Evolutionary conservation across 2,329 filamentous ascomycete genomes (phyloP).

Genomic region (Thelonectria rubi): DNA sequence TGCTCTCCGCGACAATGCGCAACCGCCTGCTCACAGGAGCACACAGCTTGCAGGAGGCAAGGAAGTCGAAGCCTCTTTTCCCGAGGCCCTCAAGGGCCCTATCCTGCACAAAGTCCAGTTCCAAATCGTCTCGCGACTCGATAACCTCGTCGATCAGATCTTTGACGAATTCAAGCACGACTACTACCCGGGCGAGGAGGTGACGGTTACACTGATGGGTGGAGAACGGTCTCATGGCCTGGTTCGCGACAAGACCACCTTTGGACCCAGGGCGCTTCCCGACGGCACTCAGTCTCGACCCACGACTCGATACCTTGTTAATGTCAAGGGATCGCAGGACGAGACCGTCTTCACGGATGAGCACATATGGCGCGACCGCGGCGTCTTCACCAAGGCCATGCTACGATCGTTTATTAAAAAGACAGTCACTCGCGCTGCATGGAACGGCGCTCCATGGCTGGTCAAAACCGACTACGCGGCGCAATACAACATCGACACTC

Average conservation of each 20-base stretch:
- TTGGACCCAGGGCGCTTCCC: slow-evolving; percentile 65
- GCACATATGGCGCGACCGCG: slow-evolving; percentile 86
- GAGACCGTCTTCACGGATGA: slow-evolving; percentile 83
- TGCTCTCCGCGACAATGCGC: slow-evolving; percentile 27
- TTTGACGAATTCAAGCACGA: slow-evolving; percentile 86
- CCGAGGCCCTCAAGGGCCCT: slow-evolving; percentile 88
- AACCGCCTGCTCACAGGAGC: slow-evolving; percentile 25
- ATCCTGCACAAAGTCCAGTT: slow-evolving; percentile 93
- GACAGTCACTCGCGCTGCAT: slow-evolving; percentile 88
- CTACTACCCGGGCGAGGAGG: slow-evolving; percentile 88
- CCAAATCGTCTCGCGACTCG: slow-evolving; percentile 86
- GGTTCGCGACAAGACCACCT: slow-evolving; percentile 86
- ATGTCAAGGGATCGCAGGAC: slow-evolving; percentile 73
- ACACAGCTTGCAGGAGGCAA: slow-evolving; percentile 77
- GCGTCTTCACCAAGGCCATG: slow-evolving; percentile 93
- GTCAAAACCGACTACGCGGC: slow-evolving; percentile 88
- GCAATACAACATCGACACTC: slow-evolving; percentile 86
- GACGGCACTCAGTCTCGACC: slow-evolving; percentile 77
- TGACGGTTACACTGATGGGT: slow-evolving; percentile 75
- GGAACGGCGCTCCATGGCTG: slow-evolving; percentile 96
- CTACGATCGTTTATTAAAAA: slow-evolving; percentile 94
- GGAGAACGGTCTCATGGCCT: slow-evolving; percentile 76
- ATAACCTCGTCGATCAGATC: slow-evolving; percentile 76
- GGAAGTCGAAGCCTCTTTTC: slow-evolving; percentile 91
- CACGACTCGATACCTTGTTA: slow-evolving; percentile 83